Evolutionary conservation across 805 yeast genomes (phyloP).

Genomic region (Isabelozyma pseudorhagii): DNA sequence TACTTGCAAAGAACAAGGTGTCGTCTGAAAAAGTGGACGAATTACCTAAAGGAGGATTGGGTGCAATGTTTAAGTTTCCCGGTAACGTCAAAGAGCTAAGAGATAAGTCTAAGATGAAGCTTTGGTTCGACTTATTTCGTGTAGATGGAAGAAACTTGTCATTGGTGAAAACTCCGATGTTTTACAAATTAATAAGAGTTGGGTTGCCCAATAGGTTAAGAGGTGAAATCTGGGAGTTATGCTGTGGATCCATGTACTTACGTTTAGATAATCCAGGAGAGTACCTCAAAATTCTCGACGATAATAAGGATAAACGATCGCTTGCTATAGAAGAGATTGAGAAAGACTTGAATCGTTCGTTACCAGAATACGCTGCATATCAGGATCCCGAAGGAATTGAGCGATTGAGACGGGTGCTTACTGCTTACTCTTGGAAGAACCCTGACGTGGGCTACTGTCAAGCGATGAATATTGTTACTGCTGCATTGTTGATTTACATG

Average conservation of each 20-base stretch:
- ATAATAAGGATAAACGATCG: constrained; percentile 62
- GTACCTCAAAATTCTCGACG: constrained; percentile 56
- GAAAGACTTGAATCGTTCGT: constrained; percentile 88
- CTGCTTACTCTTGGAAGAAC: constrained; percentile 95
- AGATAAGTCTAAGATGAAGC: constrained; percentile 80
- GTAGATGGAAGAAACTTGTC: constrained; percentile 84
- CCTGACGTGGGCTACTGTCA: constrained; percentile 98
- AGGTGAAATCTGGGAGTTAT: constrained; percentile 95
- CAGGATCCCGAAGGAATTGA: constrained; percentile 83
- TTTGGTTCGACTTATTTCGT: constrained; percentile 91
- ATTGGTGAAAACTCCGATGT: constrained; percentile 67
- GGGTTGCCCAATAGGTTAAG: constrained; percentile 93
- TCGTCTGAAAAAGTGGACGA: constrained; percentile 39
- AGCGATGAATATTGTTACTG: constrained; percentile 94
- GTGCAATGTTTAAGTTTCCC: constrained; percentile 80
- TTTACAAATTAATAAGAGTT: constrained; percentile 78
- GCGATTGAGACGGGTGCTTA: constrained; percentile 79
- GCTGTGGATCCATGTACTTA: constrained; percentile 79
- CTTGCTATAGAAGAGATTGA: constrained; percentile 95
- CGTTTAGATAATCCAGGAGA: constrained; percentile 61
- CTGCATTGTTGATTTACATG: constrained; percentile 76
- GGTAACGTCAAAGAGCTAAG: constrained; percentile 77
- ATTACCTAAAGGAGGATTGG: constrained; percentile 83
- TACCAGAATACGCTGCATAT: constrained; percentile 95
- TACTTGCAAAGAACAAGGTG: constrained; percentile 57